phyloP scores from a whole-genome alignment of 257 asterid species.

The Solanum lycopersicoides region DNA sequence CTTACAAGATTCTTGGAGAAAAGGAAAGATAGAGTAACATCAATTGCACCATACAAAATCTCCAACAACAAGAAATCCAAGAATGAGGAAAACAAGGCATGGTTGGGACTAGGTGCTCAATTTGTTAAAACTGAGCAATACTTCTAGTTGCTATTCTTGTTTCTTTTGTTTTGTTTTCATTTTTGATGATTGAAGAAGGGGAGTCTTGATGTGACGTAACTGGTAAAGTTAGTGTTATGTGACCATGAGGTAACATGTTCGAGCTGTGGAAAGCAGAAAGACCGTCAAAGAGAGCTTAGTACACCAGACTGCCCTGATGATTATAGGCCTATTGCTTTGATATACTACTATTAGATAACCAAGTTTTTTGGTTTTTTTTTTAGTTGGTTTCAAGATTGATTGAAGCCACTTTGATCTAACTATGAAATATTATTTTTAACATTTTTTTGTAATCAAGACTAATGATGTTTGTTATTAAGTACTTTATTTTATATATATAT shows the following conservation, averaged over 20 bases:
- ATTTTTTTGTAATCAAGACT: not conserved
- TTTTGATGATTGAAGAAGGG: not conserved
- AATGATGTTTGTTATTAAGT: not conserved
- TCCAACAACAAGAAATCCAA: not conserved
- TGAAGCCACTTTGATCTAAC: not conserved
- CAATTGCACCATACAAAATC: slow-evolving; percentile 38
- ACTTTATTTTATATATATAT: not conserved
- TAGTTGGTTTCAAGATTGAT: not conserved
- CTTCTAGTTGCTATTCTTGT: not conserved
- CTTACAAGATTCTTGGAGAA: slow-evolving; percentile 56
- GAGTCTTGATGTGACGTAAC: not conserved
- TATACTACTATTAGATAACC: not conserved
- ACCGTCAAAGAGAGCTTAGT: not conserved
- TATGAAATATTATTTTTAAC: not conserved
- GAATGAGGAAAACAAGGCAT: slow-evolving; percentile 23
- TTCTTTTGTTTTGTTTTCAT: not conserved
- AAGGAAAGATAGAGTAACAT: slow-evolving; percentile 46
- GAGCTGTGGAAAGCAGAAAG: not conserved
- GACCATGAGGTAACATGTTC: not conserved
- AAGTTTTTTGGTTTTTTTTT: not conserved
- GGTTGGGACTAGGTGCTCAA: slow-evolving; percentile 42
- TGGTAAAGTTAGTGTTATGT: not conserved
- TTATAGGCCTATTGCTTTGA: not conserved
- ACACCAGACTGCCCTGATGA: not conserved
- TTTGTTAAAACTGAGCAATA: slow-evolving; percentile 1